Conservation (phyloP, 192 early-diverging fungal species). For the Coemansia javaensis region DNA sequence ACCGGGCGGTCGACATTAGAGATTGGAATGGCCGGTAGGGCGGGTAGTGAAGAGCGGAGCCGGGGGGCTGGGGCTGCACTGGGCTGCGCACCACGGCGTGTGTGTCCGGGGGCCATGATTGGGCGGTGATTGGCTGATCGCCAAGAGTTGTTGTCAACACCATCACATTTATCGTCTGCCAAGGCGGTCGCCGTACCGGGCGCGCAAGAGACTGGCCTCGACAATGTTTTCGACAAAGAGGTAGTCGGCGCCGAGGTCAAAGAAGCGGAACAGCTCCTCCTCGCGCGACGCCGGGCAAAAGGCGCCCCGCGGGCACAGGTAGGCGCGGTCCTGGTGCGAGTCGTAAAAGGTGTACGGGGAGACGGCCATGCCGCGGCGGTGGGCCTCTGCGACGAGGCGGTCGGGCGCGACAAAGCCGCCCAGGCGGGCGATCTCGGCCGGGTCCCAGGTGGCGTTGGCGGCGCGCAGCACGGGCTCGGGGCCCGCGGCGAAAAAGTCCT, state of each 20-base stretch:
- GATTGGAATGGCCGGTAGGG: no score
- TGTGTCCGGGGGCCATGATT: no score
- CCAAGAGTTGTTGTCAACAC: no score
- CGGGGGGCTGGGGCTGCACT: no score
- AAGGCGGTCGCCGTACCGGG: neutral
- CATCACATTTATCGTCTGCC: neutral
- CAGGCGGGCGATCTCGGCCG: conserved; percentile 18
- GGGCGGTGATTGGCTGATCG: no score
- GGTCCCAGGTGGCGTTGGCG: conserved; percentile 33
- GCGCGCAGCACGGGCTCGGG: conserved; percentile 16
- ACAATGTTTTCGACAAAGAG: conserved; percentile 49
- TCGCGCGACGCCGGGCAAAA: conserved; percentile 13
- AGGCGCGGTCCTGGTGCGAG: conserved; percentile 34
- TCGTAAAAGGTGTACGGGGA: conserved; percentile 50
- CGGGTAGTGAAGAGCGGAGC: neutral
- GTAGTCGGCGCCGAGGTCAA: conserved; percentile 35
- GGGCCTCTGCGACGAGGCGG: conserved; percentile 16
- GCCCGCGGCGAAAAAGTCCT: conserved; percentile 43
- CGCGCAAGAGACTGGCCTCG: conserved; percentile 12
- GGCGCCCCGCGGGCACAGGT: conserved; percentile 23
- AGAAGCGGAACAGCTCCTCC: conserved; percentile 43
- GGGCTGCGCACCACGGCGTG: no score
- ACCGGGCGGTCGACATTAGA: conserved; percentile 38
- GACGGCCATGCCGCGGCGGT: conserved; percentile 25
- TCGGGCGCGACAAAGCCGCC: conserved; percentile 37